These are phyloP conservation scores for Rhytidiadelphus loreus DNA, from an alignment of 225 moss, liverwort and hornwort genomes.

Conservation along the genomic window DNA sequence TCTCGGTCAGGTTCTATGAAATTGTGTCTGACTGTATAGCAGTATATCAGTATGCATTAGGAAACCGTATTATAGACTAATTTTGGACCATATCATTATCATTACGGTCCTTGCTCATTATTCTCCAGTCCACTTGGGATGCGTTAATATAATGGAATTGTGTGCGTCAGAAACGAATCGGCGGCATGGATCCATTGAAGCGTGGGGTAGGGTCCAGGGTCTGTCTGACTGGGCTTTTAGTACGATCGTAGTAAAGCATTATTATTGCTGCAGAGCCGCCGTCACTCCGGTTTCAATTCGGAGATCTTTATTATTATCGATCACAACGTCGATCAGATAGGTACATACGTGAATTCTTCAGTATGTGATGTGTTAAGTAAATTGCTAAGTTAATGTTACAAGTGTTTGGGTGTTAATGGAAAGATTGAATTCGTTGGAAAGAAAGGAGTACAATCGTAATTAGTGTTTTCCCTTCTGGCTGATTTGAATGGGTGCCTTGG, in stretches of 20 bases:
- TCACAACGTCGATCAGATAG: background rate
- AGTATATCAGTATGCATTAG: background rate
- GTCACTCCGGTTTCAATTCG: background rate
- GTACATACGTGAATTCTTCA: background rate
- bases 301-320: background rate
- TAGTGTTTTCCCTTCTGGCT: background rate
- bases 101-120: background rate
- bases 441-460: background rate
- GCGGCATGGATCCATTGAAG: conserved; percentile 39
- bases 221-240: background rate
- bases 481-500: conserved; percentile 2
- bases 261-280: background rate
- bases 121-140: background rate
- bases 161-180: conserved; percentile 28
- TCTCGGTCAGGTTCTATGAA: background rate
- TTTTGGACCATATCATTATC: background rate
- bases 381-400: background rate
- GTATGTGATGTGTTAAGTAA: background rate
- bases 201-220: conserved; percentile 1
- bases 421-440: background rate
- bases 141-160: background rate
- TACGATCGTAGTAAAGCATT: background rate
- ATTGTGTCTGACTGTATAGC: background rate
- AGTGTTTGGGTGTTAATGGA: background rate
- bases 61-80: background rate